phyloP scores from a whole-genome alignment of 1,284 basidiomycete species.

The Peniophora sp. region DNA sequence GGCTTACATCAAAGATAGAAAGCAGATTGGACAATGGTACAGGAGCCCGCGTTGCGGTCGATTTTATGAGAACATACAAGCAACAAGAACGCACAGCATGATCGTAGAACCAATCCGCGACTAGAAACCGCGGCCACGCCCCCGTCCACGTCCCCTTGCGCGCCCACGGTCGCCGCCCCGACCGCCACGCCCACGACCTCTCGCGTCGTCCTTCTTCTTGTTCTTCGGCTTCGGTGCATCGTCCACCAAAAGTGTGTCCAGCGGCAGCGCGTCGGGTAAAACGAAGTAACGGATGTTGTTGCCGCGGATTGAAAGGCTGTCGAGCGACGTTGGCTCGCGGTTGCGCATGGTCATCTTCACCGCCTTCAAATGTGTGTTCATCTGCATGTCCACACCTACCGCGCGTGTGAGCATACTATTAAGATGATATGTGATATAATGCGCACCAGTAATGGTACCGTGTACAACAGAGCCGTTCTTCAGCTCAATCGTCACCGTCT shows the following conservation, averaged over 20 bases:
- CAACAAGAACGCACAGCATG: background rate
- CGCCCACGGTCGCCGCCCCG: conserved; percentile 38
- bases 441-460: conserved; percentile 92
- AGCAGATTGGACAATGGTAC: conserved; percentile 8
- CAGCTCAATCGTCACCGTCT: conserved; percentile 96
- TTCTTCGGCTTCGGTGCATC: conserved; percentile 96
- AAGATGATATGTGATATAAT: background rate
- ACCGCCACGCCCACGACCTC: conserved; percentile 56
- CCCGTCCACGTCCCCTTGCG: conserved; percentile 40
- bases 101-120: conserved; percentile 21
- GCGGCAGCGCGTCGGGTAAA: conserved; percentile 90
- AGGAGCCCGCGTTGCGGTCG: conserved; percentile 4
- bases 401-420: background rate
- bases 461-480: conserved; percentile 96
- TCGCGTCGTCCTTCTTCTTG: conserved; percentile 68
- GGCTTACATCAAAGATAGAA: conserved; percentile 1
- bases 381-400: conserved; percentile 89
- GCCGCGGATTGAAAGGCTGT: conserved; percentile 85
- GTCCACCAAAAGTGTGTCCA: conserved; percentile 95
- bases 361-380: conserved; percentile 96
- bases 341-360: conserved; percentile 93
- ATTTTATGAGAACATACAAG: conserved; percentile 8
- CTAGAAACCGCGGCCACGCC: conserved; percentile 31
- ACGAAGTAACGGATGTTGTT: conserved; percentile 95
- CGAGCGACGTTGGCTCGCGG: conserved; percentile 76